These are phyloP conservation scores for Pseudocercospora fijiensis DNA, from an alignment of 2,329 filamentous ascomycete genomes.

Conservation along the genomic window DNA sequence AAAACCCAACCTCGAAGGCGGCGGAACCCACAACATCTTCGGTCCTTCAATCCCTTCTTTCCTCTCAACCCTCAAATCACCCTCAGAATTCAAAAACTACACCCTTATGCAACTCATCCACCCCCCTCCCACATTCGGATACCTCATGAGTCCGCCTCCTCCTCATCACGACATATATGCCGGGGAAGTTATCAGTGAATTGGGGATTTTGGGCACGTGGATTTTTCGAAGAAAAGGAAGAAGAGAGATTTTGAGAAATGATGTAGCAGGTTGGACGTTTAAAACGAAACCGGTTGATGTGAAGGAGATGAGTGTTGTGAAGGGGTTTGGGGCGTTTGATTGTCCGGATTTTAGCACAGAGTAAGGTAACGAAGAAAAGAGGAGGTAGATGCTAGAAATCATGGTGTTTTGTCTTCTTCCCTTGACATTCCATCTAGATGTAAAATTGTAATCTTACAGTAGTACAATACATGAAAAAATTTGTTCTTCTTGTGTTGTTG, in stretches of 20 bases:
- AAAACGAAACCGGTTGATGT: conserved; percentile 46
- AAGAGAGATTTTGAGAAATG: conserved; percentile 39
- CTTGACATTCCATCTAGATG: too few relatives aligned
- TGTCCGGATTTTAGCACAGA: conserved; percentile 35
- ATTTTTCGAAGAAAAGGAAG: conserved; percentile 42
- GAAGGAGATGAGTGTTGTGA: conserved; percentile 51
- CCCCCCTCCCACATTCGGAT: conserved; percentile 36
- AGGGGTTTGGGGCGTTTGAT: conserved; percentile 50
- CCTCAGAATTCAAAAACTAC: conserved; percentile 38
- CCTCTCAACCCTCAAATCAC: conserved; percentile 22
- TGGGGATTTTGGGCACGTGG: conserved; percentile 46
- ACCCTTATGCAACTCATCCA: conserved; percentile 46
- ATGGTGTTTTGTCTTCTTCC: too few relatives aligned
- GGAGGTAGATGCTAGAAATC: too few relatives aligned
- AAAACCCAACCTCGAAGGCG: conserved; percentile 49
- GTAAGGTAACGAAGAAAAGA: too few relatives aligned
- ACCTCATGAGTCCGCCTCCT: conserved; percentile 39
- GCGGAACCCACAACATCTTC: conserved; percentile 46
- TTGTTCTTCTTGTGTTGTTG: too few relatives aligned
- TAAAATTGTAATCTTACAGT: too few relatives aligned
- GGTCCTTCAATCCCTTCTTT: conserved; percentile 42
- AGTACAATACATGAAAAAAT: too few relatives aligned
- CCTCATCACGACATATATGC: conserved; percentile 37
- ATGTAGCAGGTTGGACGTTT: conserved; percentile 44
- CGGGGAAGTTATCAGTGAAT: conserved; percentile 45